Evolutionary conservation across 2,329 filamentous ascomycete genomes (phyloP), one percentile per base, ranked within the genome.

Genomic region (Madurella fahalii): DNA sequence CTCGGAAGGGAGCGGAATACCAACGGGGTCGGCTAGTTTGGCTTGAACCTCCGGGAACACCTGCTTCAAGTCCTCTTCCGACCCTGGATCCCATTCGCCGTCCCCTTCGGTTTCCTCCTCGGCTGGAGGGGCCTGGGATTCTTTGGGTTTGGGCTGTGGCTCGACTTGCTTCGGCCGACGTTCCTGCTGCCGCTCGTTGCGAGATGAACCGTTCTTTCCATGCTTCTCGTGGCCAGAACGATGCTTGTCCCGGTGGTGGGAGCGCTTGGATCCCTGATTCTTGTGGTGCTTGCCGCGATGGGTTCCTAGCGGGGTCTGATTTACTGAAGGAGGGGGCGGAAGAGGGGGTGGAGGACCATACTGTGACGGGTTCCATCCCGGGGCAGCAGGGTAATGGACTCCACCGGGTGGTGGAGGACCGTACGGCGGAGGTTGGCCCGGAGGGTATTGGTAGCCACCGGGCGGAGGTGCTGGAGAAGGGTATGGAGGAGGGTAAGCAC

Each of bases 1-100:
- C 16, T 67, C 65, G 15, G 63, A 58, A 4, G 74, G 69, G 1
- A 79, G 65, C 17, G 76, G 76, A 54, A 72, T 76, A 12, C 73
- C 74, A 51, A 78, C 72, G n/a, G 74, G 71, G 39, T 79, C 76
- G n/a, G 73, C 72, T 7, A 69, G 67, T 52, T 72, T 71, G 11
- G 58, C 59, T 4, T 66, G 53, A 34, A 65, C 58, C 40, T 74
- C 71, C 9, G 68, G 64, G 52, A 78, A 77, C 5, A 74, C 67
- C 9, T 63, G 64, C 41, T 72, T 60, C 52, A 71, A 64, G 7
- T 77, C 71, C 69, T 73, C 74, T 15, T 72, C 65, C 41, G 67
- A 71, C 12, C 70, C 66, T 13, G 59, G 45, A 25, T 61, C 31
- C 61, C 58, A 61, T 58, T 70, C 62, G 47, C 68, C 67, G 17